Conservation (phyloP, 2,329 filamentous ascomycete genomes). For the Paraphaeosphaeria sporulosa region DNA sequence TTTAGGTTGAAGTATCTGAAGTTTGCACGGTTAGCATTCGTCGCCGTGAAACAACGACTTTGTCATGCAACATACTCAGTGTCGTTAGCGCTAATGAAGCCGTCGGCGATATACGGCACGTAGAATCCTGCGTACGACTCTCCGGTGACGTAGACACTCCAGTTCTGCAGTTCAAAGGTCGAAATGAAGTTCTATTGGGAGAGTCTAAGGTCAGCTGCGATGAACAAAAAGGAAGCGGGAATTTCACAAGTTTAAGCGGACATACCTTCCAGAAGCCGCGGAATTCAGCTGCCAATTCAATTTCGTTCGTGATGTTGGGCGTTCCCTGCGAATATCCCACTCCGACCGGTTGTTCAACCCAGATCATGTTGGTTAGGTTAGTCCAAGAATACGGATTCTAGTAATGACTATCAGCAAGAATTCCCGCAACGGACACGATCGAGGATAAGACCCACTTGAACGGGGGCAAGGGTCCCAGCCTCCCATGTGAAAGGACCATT, state of each 20-base stretch:
- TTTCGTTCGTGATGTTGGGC: slow-evolving; percentile 57
- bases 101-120: slow-evolving; percentile 64
- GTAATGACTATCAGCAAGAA: too few relatives aligned
- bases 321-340: slow-evolving; percentile 54
- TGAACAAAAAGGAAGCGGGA: too few relatives aligned
- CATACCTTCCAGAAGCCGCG: slow-evolving; percentile 56
- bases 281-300: slow-evolving; percentile 57
- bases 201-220: too few relatives aligned
- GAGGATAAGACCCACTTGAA: slow-evolving; percentile 33
- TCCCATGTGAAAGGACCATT: slow-evolving; percentile 70
- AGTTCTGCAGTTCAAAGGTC: slow-evolving; percentile 61
- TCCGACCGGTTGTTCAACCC: slow-evolving; percentile 59
- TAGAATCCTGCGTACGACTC: slow-evolving; percentile 65
- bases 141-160: slow-evolving; percentile 63
- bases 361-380: slow-evolving; percentile 52
- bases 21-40: slow-evolving; percentile 19
- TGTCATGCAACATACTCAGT: slow-evolving; percentile 36
- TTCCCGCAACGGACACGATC: too few relatives aligned
- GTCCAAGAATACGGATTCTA: slow-evolving; percentile 75
- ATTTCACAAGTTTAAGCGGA: too few relatives aligned
- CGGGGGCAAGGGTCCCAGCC: slow-evolving; percentile 71
- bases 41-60: background rate
- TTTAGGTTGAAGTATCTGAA: slow-evolving; percentile 58
- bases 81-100: slow-evolving; percentile 62
- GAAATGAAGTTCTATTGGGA: slow-evolving; percentile 57